Percentiles rank a stretch among this genome's conserved stretches.
These are phyloP conservation scores for Perkinsus olseni DNA, from an alignment of 169 alveolate genomes.

Conservation along the genomic window DNA sequence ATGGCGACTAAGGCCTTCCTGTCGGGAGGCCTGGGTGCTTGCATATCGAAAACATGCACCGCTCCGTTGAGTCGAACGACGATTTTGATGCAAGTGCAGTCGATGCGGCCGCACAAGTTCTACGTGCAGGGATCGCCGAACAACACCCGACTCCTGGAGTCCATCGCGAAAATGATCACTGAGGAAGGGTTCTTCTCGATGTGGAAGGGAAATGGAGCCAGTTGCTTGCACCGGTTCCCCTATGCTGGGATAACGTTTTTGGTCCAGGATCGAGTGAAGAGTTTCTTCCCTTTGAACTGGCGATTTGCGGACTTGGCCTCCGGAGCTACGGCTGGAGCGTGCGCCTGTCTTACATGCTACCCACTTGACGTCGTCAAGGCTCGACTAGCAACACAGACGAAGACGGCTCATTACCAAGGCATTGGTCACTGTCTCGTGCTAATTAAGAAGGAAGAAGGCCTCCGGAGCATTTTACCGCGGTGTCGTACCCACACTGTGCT, in stretches of 20 bases:
- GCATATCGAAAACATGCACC: background rate
- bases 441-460: background rate
- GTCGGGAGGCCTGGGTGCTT: background rate
- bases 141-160: background rate
- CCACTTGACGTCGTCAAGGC: background rate
- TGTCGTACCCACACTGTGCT: background rate
- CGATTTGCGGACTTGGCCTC: background rate
- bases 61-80: background rate
- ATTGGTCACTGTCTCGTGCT: constrained; percentile 1
- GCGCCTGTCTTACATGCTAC: background rate
- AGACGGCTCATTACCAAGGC: background rate
- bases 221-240: background rate
- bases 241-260: background rate
- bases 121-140: background rate
- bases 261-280: background rate
- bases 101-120: background rate
- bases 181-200: background rate
- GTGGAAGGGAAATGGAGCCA: background rate
- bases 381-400: background rate
- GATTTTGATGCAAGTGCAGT: background rate
- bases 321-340: background rate
- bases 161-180: background rate
- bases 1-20: background rate
- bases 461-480: background rate
- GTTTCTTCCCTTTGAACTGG: background rate